Evolutionary conservation across 2,329 filamentous ascomycete species (phyloP).

Genomic region (Aspergillus aculeatus): DNA sequence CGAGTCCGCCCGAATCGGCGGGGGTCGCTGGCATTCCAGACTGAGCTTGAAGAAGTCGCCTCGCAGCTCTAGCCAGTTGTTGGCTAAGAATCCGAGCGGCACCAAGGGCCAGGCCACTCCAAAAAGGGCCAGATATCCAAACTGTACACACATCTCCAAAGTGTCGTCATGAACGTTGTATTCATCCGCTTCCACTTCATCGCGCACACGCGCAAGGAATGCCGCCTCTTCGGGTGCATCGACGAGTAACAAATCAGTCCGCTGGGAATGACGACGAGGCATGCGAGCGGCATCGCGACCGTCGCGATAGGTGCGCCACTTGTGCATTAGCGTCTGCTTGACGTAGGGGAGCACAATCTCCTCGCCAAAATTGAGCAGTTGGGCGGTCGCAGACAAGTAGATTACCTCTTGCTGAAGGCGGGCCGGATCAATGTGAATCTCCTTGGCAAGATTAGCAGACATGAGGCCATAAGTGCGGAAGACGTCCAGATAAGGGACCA

Average conservation of each 20-base stretch:
- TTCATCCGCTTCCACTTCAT: constrained; percentile 74
- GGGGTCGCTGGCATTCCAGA: constrained; percentile 81
- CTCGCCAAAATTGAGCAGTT: constrained; percentile 80
- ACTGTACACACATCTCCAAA: constrained; percentile 89
- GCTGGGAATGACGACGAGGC: constrained; percentile 27
- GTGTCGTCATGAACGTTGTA: constrained; percentile 93
- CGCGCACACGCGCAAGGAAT: constrained; percentile 77
- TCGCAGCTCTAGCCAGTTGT: constrained; percentile 94
- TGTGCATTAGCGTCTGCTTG: constrained; percentile 74
- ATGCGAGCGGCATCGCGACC: constrained; percentile 34
- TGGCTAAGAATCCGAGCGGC: constrained; percentile 80
- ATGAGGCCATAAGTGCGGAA: constrained; percentile 60
- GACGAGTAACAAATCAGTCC: constrained; percentile 51
- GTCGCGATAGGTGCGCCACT: constrained; percentile 53
- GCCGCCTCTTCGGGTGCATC: constrained; percentile 75
- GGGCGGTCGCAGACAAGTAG: constrained; percentile 92
- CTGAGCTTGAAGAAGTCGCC: constrained; percentile 95
- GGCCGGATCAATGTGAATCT: constrained; percentile 78
- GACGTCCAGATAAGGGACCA: constrained; percentile 82
- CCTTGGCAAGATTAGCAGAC: constrained; percentile 45
- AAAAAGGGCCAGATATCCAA: constrained; percentile 86
- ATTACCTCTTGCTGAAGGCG: constrained; percentile 88
- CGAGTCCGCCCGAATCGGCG: constrained; percentile 84
- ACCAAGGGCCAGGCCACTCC: constrained; percentile 95
- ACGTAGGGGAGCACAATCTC: constrained; percentile 83